These are phyloP conservation scores for Aegilops tauschii DNA, from an alignment of 176 grass and related monocot genomes.

Conservation along the genomic window DNA sequence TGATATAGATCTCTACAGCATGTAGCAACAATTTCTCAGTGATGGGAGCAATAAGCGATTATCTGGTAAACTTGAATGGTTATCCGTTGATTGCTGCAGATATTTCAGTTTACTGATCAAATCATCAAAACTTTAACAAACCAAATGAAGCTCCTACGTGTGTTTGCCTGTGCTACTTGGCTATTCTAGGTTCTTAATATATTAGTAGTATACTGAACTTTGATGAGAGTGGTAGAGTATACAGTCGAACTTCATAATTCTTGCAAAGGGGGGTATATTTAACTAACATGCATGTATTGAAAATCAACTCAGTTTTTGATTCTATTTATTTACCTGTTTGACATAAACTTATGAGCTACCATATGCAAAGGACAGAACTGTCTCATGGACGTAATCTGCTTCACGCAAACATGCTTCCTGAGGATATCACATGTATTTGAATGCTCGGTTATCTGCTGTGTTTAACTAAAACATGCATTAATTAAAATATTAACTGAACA, in stretches of 20 bases:
- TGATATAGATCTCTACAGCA: neutral
- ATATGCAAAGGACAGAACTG: neutral
- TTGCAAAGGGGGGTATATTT: neutral
- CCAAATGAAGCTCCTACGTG: neutral
- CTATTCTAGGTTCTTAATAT: neutral
- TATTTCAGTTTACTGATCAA: neutral
- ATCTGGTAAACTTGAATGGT: conserved; percentile 2
- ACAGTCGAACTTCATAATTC: neutral
- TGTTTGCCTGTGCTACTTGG: neutral
- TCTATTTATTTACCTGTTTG: neutral
- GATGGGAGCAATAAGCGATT: neutral
- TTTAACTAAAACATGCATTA: neutral
- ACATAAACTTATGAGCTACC: neutral
- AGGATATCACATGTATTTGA: neutral
- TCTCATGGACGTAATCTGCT: neutral
- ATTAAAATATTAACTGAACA: neutral
- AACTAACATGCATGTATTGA: neutral
- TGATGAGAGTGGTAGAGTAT: neutral
- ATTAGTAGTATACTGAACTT: neutral
- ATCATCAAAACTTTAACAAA: neutral
- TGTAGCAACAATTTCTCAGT: neutral
- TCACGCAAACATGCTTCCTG: neutral
- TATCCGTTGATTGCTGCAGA: neutral
- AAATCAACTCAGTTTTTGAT: neutral
- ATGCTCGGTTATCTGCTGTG: neutral